A percentile compares a stretch with the other conserved stretches of the same genome.
Evolutionary conservation across 116 monocot species (phyloP).

Genomic region (Phalaenopsis hybrid): DNA sequence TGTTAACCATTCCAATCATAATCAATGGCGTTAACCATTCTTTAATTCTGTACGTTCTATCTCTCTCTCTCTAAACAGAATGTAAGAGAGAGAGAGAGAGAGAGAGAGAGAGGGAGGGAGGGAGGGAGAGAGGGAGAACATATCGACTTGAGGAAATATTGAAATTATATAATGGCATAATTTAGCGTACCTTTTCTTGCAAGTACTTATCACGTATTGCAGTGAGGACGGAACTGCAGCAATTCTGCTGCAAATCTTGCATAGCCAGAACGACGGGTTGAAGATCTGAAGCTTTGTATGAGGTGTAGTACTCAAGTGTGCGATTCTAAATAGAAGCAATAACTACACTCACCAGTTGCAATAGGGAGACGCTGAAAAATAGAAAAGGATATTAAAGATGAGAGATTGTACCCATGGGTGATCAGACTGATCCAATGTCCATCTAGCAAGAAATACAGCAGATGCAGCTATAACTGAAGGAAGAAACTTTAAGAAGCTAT

Average conservation of each 20-base stretch:
- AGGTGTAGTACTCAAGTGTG: slow-evolving; percentile 31
- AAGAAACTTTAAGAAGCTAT: slow-evolving; percentile 51
- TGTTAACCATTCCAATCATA: too few relatives aligned
- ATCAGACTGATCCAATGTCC: slow-evolving; percentile 59
- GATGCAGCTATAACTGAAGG: slow-evolving; percentile 58
- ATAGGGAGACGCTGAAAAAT: not conserved
- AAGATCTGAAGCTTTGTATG: slow-evolving; percentile 29
- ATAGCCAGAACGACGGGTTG: slow-evolving; percentile 14
- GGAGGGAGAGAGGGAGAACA: too few relatives aligned
- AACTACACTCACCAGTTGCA: not conserved
- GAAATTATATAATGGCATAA: not conserved
- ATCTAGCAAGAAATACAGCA: slow-evolving; percentile 56
- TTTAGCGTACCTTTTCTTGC: slow-evolving; percentile 35
- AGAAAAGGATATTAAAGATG: not conserved
- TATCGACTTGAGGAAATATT: not conserved
- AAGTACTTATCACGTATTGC: slow-evolving; percentile 37
- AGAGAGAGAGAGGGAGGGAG: too few relatives aligned
- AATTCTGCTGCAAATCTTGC: slow-evolving; percentile 32
- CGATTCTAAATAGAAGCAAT: slow-evolving; percentile 20
- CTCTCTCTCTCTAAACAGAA: too few relatives aligned
- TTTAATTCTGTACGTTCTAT: too few relatives aligned
- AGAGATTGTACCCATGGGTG: slow-evolving; percentile 40
- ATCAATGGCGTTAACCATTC: too few relatives aligned
- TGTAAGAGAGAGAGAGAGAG: too few relatives aligned
- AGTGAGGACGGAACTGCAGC: slow-evolving; percentile 18